Evolutionary conservation across 176 grass and related monocot species (phyloP).

Genomic region (Eleusine coracana): DNA sequence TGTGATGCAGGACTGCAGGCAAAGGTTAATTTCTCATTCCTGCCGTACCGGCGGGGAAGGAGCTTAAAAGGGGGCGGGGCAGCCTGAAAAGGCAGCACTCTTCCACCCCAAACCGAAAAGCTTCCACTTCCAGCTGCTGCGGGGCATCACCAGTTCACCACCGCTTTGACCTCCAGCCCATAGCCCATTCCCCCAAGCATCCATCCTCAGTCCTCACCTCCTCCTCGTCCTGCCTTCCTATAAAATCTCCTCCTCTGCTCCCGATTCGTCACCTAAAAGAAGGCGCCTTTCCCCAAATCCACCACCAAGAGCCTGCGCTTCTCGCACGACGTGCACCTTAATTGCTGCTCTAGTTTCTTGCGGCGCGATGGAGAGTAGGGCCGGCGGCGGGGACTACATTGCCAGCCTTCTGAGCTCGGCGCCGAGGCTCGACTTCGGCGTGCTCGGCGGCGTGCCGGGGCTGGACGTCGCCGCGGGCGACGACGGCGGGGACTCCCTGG

Average conservation of each 20-base stretch:
- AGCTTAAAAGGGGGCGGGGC: constrained; percentile 18
- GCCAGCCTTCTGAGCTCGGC: constrained; percentile 54
- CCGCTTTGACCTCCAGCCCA: constrained; percentile 53
- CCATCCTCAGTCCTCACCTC: not conserved
- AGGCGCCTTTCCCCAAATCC: constrained; percentile 30
- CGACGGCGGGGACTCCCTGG: constrained; percentile 48
- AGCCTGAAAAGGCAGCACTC: constrained; percentile 26
- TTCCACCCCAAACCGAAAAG: constrained; percentile 34
- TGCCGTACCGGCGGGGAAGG: not conserved
- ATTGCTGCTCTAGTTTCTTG: constrained; percentile 11
- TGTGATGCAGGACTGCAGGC: not conserved
- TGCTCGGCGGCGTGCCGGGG: constrained; percentile 29
- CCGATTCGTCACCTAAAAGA: constrained; percentile 45
- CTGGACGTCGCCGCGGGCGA: constrained; percentile 12
- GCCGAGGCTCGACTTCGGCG: constrained; percentile 49
- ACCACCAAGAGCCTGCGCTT: not conserved
- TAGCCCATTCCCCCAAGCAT: constrained; percentile 34
- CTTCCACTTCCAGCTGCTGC: constrained; percentile 52
- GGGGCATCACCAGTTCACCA: constrained; percentile 46
- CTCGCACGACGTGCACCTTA: constrained; percentile 23
- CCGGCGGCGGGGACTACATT: constrained; percentile 50
- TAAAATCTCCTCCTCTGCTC: constrained; percentile 35
- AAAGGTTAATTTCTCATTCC: not conserved
- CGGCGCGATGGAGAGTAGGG: constrained; percentile 45
- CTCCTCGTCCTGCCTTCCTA: not conserved